Base-by-base conservation (phyloP, 2,329 filamentous ascomycete species). In the Paraphaeosphaeria sporulosa region DNA sequence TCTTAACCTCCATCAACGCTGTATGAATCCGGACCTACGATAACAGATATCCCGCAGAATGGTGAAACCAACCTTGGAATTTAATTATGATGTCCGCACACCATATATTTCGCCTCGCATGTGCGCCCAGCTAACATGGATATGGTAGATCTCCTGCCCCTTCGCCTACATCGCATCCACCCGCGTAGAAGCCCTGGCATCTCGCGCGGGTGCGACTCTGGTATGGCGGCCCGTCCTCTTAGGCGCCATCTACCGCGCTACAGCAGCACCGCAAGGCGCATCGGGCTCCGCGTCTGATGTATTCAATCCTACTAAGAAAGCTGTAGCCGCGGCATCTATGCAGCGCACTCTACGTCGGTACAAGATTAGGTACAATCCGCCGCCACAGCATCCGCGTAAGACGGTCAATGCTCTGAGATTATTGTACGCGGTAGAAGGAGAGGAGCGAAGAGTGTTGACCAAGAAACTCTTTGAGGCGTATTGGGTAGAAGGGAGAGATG, bases 101-200 rank as follows among this genome's bases (percentile, higher is more conserved):
- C 10, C 44, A n/a, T 21, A 3, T n/a, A 30, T 36, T 13, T 42
- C 49, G 1, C n/a, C 15, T 27, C 25, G 15, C 25, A 32, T 8
- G 17, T 32, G 23, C 13, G 15, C 21, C 25, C 30, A 43, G 13
- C 51, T 57, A 50, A 59, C 38, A 15, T 17, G 3, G 30, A 6
- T 32, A 12, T 32, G 25, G 25, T 42, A 70, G 67, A 76, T 77
- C 30, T 76, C 74, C 9, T 77, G 75, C 48, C 74, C 75, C 6
- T 76, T 76, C 53, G 75, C 75, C n/a, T 77, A 77, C 64, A 77
- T 77, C 54, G 75, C 74, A 12, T 76, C 72, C 8, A 76, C 72
- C 1, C 71, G 73, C 27, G 61, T 77, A 4, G 58, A 69, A 57
- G 61, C 67, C 1, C 72, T 77, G 36, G 72, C 73, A 10, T 46